Evolutionary conservation across 2,329 filamentous ascomycete genomes (phyloP), one percentile per base, ranked within the genome.

Genomic region (Fusarium nisikadoi): DNA sequence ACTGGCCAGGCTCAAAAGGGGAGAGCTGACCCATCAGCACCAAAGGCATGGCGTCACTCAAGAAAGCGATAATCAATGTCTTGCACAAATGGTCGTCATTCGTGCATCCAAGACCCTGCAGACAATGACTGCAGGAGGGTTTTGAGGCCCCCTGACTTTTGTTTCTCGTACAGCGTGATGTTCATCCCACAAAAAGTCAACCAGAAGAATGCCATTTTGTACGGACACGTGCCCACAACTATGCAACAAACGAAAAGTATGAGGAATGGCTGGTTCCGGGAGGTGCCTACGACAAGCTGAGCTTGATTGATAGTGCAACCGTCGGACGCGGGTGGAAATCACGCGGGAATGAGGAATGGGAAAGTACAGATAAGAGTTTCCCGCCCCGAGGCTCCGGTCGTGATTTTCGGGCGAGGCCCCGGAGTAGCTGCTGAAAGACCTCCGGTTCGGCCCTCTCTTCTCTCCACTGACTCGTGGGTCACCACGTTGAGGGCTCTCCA

Each of bases 351-450:
- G 45, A 56, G 45, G 45, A 46, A 46, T 60, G 45, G 25, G 23
- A 68, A 70, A 71, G 33, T 23, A 45, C 47, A 73, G 70, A 72
- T 72, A 72, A 72, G 70, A 71, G 53, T 54, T 72, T 47, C 50
- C 49, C 27, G 47, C 70, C 47, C 70, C 70, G 70, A 72, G 56
- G 52, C 35, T 50, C 60, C 56, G 60, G 45, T 50, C 17, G 33
- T 46, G 38, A n/a, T 55, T 63, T 68, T 72, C 69, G 64, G 69
- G 17, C 43, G 55, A 73, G 56, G 38, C 20, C 70, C 70, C 70
- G 70, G 70, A 60, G 65, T 72, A 49, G 56, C 65, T 56, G 65
- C 60, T 60, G 55, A 72, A 67, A 43, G 38, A 33, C 52, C 69
- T 73, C 70, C 65, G 70, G 60, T 66, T 70, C 65, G 70, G 70